Evolutionary conservation across 140 eudicot species (phyloP).

Genomic region (Cichorium intybus): DNA sequence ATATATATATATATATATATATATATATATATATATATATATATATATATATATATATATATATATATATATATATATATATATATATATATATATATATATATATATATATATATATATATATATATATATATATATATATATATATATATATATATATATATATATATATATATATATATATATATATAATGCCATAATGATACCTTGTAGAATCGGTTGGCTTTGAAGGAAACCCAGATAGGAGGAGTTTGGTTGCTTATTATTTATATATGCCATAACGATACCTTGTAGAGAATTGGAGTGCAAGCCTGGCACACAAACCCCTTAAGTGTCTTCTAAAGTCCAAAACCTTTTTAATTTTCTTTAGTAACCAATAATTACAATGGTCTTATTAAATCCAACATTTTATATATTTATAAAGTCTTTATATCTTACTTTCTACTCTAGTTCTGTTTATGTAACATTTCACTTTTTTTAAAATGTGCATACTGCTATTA

Average conservation of each 20-base stretch:
- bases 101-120: too few relatives aligned
- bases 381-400: not conserved
- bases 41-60: too few relatives aligned
- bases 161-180: slow-evolving; percentile 3
- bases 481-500: not conserved
- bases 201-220: too few relatives aligned
- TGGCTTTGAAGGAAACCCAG: slow-evolving; percentile 86
- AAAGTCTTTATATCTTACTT: not conserved
- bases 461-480: not conserved
- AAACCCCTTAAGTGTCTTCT: slow-evolving; percentile 19
- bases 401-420: not conserved
- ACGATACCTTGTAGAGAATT: slow-evolving; percentile 69
- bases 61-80: too few relatives aligned
- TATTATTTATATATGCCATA: slow-evolving; percentile 56
- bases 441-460: slow-evolving; percentile 3
- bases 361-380: not conserved
- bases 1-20: too few relatives aligned
- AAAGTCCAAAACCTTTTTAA: not conserved
- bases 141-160: not conserved
- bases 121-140: too few relatives aligned
- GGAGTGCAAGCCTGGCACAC: slow-evolving; percentile 84
- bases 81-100: too few relatives aligned
- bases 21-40: too few relatives aligned
- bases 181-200: slow-evolving; percentile 18
- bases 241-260: slow-evolving; percentile 35